Evolutionary conservation across 1,284 basidiomycete genomes (phyloP).

Genomic region (Cronartium ribicola): DNA sequence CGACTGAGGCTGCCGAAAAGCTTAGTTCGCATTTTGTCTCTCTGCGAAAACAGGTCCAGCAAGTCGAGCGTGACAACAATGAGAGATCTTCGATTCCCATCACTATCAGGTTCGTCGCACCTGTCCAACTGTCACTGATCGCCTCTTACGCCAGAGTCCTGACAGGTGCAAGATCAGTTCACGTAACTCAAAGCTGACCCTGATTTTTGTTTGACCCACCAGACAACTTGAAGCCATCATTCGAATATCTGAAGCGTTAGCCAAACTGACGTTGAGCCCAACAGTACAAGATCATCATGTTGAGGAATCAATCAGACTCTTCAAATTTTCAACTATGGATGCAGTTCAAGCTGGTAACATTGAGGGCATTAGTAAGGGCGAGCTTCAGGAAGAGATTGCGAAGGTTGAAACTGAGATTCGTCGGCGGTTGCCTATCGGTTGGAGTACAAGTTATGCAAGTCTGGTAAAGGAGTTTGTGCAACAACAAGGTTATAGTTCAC

Average conservation of each 20-base stretch:
- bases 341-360: constrained; percentile 89
- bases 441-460: constrained; percentile 92
- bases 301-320: constrained; percentile 94
- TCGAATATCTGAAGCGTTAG: constrained; percentile 92
- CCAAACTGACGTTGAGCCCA: constrained; percentile 85
- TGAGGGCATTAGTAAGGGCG: constrained; percentile 86
- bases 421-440: constrained; percentile 84
- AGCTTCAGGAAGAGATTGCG: constrained; percentile 89
- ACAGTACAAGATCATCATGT: constrained; percentile 89
- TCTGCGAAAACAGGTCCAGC: constrained; percentile 88
- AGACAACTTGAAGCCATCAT: constrained; percentile 99
- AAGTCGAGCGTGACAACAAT: constrained; percentile 93
- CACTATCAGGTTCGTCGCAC: constrained; percentile 72
- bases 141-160: too few relatives aligned
- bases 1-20: constrained; percentile 90
- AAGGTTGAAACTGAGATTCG: constrained; percentile 87
- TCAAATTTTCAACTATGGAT: constrained; percentile 99
- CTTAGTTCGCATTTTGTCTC: constrained; percentile 94
- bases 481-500: constrained; percentile 81
- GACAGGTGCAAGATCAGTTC: too few relatives aligned
- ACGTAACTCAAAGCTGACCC: too few relatives aligned
- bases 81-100: constrained; percentile 97
- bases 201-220: constrained; percentile 5
- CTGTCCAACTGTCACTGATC: constrained; percentile 4
- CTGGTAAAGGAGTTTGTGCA: constrained; percentile 92